These are phyloP conservation scores for Globisporangium nunn DNA, from an alignment of 352 stramenopile species.

Conservation along the genomic window DNA sequence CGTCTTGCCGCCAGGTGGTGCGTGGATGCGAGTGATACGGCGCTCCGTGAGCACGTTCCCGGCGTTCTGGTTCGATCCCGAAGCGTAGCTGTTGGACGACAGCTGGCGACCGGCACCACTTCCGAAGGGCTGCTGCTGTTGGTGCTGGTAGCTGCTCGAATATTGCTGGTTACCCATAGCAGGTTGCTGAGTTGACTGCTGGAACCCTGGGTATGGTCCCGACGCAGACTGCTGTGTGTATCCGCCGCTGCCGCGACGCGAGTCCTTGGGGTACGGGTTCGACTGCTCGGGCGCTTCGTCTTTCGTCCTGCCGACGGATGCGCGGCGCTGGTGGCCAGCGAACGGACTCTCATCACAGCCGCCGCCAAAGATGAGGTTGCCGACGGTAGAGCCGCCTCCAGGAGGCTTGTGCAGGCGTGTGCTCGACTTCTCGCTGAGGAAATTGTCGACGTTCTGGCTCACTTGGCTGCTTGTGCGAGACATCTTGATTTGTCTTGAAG, in stretches of 20 bases:
- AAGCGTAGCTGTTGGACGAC: constrained; percentile 85
- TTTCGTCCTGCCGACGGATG: constrained; percentile 26
- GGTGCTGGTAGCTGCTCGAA: constrained; percentile 9
- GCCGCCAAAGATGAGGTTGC: constrained; percentile 67
- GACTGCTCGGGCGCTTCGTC: constrained; percentile 40
- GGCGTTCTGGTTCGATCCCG: constrained; percentile 79
- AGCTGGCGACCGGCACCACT: constrained; percentile 5
- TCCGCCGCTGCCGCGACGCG: constrained; percentile 13
- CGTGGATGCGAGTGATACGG: constrained; percentile 86
- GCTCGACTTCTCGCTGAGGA: constrained; percentile 66
- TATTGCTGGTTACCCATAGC: constrained; percentile 14
- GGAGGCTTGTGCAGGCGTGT: constrained; percentile 65
- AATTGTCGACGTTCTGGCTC: constrained; percentile 80
- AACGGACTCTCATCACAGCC: constrained; percentile 42
- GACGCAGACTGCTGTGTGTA: constrained; percentile 14
- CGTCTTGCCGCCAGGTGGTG: constrained; percentile 75
- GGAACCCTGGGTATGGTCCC: constrained; percentile 8
- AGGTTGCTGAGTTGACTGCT: constrained; percentile 15
- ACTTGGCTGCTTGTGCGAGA: constrained; percentile 47
- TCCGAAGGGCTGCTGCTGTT: constrained; percentile 19
- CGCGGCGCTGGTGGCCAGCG: constrained; percentile 39
- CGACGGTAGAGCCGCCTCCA: constrained; percentile 60
- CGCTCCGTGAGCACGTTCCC: constrained; percentile 88
- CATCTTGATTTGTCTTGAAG: constrained; percentile 22
- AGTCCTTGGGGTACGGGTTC: constrained; percentile 46